A percentile compares a stretch with the other conserved stretches of the same genome.
These are phyloP conservation scores for Venturia pyrina DNA, from an alignment of 2,329 filamentous ascomycete genomes.

Conservation along the genomic window DNA sequence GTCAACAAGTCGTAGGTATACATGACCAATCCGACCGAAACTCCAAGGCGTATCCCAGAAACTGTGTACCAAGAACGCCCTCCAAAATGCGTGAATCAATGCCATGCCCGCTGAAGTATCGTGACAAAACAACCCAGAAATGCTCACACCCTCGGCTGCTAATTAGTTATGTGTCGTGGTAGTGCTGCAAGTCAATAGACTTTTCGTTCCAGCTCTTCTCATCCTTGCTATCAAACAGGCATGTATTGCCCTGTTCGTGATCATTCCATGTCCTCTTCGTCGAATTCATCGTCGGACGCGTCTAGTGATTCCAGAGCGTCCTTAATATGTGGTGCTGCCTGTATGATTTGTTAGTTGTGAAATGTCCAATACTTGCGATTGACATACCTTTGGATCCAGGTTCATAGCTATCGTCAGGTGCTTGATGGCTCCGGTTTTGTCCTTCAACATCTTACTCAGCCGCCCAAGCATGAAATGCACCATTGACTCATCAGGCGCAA, in stretches of 20 bases:
- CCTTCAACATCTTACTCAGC: slow-evolving; percentile 49
- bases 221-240: neutral
- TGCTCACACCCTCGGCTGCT: neutral
- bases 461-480: slow-evolving; percentile 92
- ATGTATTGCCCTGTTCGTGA: neutral
- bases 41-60: neutral
- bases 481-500: slow-evolving; percentile 88
- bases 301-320: slow-evolving; percentile 91
- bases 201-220: neutral
- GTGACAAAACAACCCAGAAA: slow-evolving; percentile 1
- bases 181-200: neutral
- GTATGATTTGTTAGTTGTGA: slow-evolving; percentile 15
- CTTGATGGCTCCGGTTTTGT: slow-evolving; percentile 67
- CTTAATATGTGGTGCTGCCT: slow-evolving; percentile 92
- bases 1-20: slow-evolving; percentile 2
- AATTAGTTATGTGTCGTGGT: neutral
- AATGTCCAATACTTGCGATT: neutral
- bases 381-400: slow-evolving; percentile 79
- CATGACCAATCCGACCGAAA: neutral
- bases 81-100: neutral
- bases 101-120: slow-evolving; percentile 1
- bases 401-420: slow-evolving; percentile 94
- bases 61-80: neutral
- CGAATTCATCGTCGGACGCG: slow-evolving; percentile 48
- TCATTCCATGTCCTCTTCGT: slow-evolving; percentile 11